These are phyloP conservation scores for Amphicarpaea edgeworthii DNA, from an alignment of 306 rosid species.

Conservation along the genomic window DNA sequence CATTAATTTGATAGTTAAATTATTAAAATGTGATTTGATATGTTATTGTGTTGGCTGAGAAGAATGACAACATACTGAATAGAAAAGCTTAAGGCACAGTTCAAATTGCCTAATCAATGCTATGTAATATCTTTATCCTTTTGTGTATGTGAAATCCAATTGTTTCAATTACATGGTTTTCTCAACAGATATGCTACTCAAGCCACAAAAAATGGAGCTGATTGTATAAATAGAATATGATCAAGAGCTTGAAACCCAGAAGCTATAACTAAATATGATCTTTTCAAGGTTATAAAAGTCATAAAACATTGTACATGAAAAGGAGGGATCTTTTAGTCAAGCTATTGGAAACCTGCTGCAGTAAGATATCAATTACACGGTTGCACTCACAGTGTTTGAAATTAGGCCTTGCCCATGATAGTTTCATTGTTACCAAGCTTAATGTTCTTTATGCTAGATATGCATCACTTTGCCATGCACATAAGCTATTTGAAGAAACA, in stretches of 20 bases:
- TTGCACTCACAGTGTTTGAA: constrained; percentile 62
- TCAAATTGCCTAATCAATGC: not conserved
- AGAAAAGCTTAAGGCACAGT: not conserved
- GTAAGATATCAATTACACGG: constrained; percentile 49
- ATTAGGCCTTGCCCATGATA: constrained; percentile 61
- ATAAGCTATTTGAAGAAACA: constrained; percentile 69
- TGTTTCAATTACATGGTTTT: constrained; percentile 18
- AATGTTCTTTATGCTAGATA: constrained; percentile 52
- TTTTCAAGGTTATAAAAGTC: not conserved
- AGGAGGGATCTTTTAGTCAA: constrained; percentile 54
- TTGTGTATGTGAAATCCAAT: not conserved
- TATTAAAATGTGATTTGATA: not conserved
- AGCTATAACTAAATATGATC: constrained; percentile 3
- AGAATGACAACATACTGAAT: not conserved
- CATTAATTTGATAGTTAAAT: not conserved
- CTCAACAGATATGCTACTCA: constrained; percentile 17
- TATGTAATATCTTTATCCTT: not conserved
- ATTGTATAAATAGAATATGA: not conserved
- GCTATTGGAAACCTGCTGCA: constrained; percentile 58
- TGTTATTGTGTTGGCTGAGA: not conserved
- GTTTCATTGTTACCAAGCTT: constrained; percentile 76
- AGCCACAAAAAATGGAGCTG: not conserved
- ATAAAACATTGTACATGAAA: constrained; percentile 54
- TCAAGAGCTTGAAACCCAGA: constrained; percentile 13
- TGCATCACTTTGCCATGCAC: constrained; percentile 55